These are phyloP conservation scores for Geranomyces michiganensis DNA, from an alignment of 192 early-diverging fungal genomes.

Conservation along the genomic window DNA sequence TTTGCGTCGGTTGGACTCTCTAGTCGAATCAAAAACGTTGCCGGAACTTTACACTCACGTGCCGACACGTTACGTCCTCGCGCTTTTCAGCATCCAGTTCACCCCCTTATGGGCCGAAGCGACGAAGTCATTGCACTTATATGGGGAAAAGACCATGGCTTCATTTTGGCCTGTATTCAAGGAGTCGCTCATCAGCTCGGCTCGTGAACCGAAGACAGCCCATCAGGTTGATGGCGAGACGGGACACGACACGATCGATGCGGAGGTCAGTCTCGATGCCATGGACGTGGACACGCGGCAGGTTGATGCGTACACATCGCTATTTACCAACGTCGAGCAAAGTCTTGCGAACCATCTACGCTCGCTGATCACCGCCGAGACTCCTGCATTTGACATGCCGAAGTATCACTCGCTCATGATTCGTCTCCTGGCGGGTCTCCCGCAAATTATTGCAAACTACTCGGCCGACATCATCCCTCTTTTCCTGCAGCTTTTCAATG, in stretches of 20 bases:
- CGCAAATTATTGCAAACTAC: slow-evolving; percentile 43
- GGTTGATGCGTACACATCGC: not conserved
- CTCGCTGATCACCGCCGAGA: slow-evolving; percentile 1
- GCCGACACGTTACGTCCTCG: slow-evolving; percentile 67
- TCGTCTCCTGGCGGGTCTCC: slow-evolving; percentile 36
- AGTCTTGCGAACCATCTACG: not conserved
- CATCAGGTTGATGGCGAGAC: not conserved
- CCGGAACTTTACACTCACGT: slow-evolving; percentile 73
- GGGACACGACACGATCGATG: not conserved
- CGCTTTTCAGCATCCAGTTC: slow-evolving; percentile 79
- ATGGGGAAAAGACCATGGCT: not conserved
- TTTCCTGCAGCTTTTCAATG: slow-evolving; percentile 44
- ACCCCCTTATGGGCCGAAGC: slow-evolving; percentile 82
- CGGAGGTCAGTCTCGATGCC: not conserved
- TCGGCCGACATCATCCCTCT: slow-evolving; percentile 45
- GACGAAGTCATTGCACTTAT: slow-evolving; percentile 38
- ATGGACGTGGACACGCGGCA: not conserved
- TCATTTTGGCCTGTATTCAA: slow-evolving; percentile 59
- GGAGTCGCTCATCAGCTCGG: not conserved
- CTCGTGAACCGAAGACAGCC: not conserved
- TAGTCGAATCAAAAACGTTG: slow-evolving; percentile 62
- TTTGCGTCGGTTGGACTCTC: slow-evolving; percentile 70
- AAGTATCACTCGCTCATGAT: slow-evolving; percentile 41
- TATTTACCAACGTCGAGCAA: not conserved
- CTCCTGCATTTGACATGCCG: slow-evolving; percentile 34